Base-by-base conservation (phyloP, 768 basidiomycete genomes). In the Phylloporus arenicola region DNA sequence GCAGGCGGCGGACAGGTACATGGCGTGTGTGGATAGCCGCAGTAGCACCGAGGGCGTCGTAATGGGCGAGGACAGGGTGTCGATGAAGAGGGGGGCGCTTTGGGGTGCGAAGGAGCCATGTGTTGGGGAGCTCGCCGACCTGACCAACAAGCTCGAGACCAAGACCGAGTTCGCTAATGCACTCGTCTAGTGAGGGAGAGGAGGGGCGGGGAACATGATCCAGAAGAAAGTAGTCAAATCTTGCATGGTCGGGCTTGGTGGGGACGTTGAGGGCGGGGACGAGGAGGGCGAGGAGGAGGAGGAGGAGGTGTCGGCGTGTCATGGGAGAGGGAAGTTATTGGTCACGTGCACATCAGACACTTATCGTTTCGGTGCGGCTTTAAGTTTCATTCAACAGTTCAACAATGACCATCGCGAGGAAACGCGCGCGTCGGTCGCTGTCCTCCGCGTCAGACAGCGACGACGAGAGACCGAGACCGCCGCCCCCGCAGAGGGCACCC, bases 81-180 rank as follows among this genome's bases (percentile, higher is more conserved):
- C 58, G 59, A 12, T 57, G 53, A 7, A 37, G 40, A 17, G 6
- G 47, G 37, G 29, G 22, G 24, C 54, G 68, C 54, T 64, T 82
- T 79, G 56, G 68, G 61, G 37, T 70, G 22, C 90, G 80, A 40
- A 96, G 83, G 16, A 99, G 72, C 88, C 90, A 99, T 69, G 88
- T 78, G 48, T 90, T 74, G 25, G 68, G 63, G 6, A 99, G 78
- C 63, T 93, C 86, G 45, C 96, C 93, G 22, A 83, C 85, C 57
- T 81, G 86, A 63, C 94, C 91, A 50, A 98, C 86, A 43, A 96
- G 71, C 69, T 97, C 86, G 19, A 92, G 84, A n/a, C 83, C 84
- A 8, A 92, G 74, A 13, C 83, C 83, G 11, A 98, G 75, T 0
- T 72, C 66, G 7, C 64, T 42, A 6, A 83, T 77, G 50, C 85